Percentiles rank a stretch among this genome's conserved stretches.
phyloP scores from a whole-genome alignment of 225 moss, liverwort and hornwort species.

The Pseudoscleropodium purum region DNA sequence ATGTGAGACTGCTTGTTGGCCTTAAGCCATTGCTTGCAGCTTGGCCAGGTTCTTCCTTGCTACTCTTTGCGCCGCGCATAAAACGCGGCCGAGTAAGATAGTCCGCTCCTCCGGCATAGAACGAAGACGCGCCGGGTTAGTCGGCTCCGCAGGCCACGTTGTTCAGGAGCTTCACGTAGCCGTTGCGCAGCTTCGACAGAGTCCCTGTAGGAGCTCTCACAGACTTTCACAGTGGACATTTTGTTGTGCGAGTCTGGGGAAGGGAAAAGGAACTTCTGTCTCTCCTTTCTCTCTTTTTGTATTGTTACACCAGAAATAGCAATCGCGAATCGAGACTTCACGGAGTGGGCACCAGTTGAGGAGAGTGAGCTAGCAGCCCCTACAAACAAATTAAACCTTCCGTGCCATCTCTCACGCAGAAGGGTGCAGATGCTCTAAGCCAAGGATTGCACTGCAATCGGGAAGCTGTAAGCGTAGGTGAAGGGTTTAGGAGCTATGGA shows the following conservation, averaged over 20 bases:
- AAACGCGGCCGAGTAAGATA: background rate
- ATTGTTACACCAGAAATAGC: background rate
- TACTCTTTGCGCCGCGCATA: background rate
- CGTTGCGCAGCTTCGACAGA: background rate
- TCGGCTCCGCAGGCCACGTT: background rate
- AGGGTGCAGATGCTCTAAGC: background rate
- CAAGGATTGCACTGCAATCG: background rate
- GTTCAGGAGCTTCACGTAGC: background rate
- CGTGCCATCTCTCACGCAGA: too few relatives aligned
- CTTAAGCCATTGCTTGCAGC: background rate
- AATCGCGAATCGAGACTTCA: background rate
- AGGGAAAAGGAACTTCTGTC: background rate
- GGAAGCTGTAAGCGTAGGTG: background rate
- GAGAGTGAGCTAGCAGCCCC: background rate
- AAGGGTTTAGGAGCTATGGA: constrained; percentile 16
- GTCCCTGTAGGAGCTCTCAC: background rate
- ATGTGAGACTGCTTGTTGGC: background rate
- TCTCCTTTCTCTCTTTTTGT: background rate
- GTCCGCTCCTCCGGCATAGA: background rate
- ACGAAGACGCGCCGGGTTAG: too few relatives aligned
- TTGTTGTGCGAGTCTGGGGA: background rate
- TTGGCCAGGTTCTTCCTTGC: background rate
- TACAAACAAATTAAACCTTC: background rate
- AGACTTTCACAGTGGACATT: background rate
- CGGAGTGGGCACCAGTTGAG: background rate